Evolutionary conservation across 306 rosid genomes (phyloP).

Genomic region (Vachellia pachyceras): DNA sequence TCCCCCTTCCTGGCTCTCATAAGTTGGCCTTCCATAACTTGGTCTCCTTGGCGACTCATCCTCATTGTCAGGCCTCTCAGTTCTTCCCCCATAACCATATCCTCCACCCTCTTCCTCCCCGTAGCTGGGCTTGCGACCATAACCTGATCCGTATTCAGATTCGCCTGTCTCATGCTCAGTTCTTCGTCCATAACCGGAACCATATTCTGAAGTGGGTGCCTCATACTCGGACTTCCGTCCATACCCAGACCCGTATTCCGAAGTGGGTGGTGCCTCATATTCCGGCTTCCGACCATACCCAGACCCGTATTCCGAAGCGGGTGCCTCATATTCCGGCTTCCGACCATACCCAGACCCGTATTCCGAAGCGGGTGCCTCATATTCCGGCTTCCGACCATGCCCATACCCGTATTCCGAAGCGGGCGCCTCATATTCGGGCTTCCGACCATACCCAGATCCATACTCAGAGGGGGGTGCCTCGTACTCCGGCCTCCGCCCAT

Average conservation of each 20-base stretch:
- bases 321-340: no score
- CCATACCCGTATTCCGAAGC: no score
- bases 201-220: conserved; percentile 32
- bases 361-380: no score
- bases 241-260: conserved; percentile 12
- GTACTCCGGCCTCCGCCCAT: no score
- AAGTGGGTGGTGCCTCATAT: neutral
- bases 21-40: conserved; percentile 44
- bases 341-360: no score
- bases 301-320: no score
- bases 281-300: no score
- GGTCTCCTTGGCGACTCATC: conserved; percentile 30
- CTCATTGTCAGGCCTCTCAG: conserved; percentile 38
- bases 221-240: conserved; percentile 32
- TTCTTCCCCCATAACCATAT: conserved; percentile 41
- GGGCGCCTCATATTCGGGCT: no score
- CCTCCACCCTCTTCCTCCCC: conserved; percentile 51
- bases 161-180: conserved; percentile 11
- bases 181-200: conserved; percentile 35
- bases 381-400: no score
- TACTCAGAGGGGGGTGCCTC: no score
- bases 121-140: conserved; percentile 49
- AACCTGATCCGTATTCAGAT: conserved; percentile 45
- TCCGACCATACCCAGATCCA: no score
- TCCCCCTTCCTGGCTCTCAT: conserved; percentile 25